phyloP scores from a whole-genome alignment of 306 rosid genomes.

The Pyrus pyrifolia region DNA sequence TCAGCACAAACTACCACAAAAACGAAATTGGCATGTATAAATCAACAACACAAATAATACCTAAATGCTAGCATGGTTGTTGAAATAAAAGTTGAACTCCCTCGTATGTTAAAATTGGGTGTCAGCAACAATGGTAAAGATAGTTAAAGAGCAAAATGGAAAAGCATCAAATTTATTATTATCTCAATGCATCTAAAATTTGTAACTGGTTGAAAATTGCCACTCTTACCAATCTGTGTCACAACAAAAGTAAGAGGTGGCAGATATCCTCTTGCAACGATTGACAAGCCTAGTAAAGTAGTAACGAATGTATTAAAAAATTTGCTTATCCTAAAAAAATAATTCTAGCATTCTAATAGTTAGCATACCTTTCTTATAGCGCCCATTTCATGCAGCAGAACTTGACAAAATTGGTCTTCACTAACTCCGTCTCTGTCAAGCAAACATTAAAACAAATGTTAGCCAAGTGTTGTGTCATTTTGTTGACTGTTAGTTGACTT shows the following conservation, averaged over 20 bases:
- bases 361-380: constrained; percentile 67
- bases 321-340: background rate
- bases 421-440: constrained; percentile 72
- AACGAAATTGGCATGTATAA: no score
- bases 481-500: no score
- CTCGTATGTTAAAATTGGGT: constrained; percentile 53
- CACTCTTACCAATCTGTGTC: constrained; percentile 53
- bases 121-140: constrained; percentile 48
- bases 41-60: constrained; percentile 10
- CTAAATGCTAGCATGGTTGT: constrained; percentile 74
- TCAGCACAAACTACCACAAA: no score
- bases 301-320: no score
- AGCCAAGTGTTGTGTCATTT: background rate
- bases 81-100: constrained; percentile 60
- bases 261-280: constrained; percentile 36
- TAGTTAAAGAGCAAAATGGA: no score
- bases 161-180: background rate
- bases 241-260: constrained; percentile 68
- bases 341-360: no score
- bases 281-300: constrained; percentile 45
- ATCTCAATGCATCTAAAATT: background rate
- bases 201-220: constrained; percentile 65
- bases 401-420: constrained; percentile 61
- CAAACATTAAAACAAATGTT: background rate
- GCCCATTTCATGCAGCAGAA: constrained; percentile 63